phyloP scores from a whole-genome alignment of 106 monocot species.

The Dendrobium catenatum region DNA sequence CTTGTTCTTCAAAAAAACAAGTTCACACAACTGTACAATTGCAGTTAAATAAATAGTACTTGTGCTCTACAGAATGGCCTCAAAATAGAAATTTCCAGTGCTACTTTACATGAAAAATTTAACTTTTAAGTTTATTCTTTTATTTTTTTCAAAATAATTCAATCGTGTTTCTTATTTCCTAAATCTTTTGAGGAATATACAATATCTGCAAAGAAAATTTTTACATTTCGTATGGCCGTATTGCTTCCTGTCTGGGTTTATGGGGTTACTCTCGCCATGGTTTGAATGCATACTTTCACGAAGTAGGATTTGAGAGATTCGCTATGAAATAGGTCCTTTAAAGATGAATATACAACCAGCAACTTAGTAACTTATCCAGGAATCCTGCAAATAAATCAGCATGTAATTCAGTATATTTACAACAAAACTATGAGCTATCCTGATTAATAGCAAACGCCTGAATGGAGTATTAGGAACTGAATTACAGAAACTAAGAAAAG shows the following conservation, averaged over 20 bases:
- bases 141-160: too few relatives aligned
- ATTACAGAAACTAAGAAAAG: neutral
- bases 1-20: too few relatives aligned
- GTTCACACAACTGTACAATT: too few relatives aligned
- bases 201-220: neutral
- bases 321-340: neutral
- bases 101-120: neutral
- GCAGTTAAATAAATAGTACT: neutral
- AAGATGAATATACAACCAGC: neutral
- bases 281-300: neutral
- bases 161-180: too few relatives aligned
- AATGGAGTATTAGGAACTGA: neutral
- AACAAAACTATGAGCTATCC: neutral
- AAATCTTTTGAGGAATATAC: neutral
- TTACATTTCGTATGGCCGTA: neutral
- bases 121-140: too few relatives aligned
- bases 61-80: neutral
- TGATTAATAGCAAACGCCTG: neutral
- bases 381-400: slow-evolving; percentile 3
- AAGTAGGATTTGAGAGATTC: neutral
- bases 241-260: neutral
- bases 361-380: neutral
- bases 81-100: neutral
- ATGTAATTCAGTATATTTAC: neutral
- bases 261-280: neutral